Evolutionary conservation across 163 green algal genomes (phyloP), one percentile per base, ranked within the genome.

Genomic region (Scenedesmus sp.): DNA sequence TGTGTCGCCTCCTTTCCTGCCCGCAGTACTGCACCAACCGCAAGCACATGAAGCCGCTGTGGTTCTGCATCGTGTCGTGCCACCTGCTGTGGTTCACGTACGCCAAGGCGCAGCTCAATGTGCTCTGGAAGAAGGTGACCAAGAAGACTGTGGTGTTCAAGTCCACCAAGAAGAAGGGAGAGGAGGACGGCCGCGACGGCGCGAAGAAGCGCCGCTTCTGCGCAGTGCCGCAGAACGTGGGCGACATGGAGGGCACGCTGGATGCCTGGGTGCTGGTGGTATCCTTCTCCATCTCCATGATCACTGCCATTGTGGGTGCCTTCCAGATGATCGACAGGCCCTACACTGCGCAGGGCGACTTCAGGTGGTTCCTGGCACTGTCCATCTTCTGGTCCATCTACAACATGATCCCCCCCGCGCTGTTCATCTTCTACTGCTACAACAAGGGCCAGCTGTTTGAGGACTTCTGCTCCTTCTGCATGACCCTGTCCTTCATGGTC

Each of bases 51-150:
- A 91, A 92, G 83, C 88, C 87, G 35, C 87, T 94, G 87, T 94
- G 93, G 93, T 94, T 93, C 81, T 92, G 86, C 46, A 94, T 92
- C 86, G 91, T 94, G 42, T 92, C 87, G 68, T 94, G 93, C 90
- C 89, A 92, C 81, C 65, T 95, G 76, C 92, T 95, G 84, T 95
- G 92, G 92, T 95, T 94, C 93, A 95, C 93, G 20, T 94, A 92
- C 61, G 84, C 87, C 61, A 95, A 95, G 89, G 93, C 93, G 1
- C 76, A 91, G 83, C 46, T 93, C 90, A 95, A 94, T 89, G 88
- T 93, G 73, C 59, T 95, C 4, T 30, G 91, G 33, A 89, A 91
- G 43, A 91, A 93, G 85, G 87, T 93, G 26, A 90, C 84, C 33
- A 89, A 91, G 81, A 93, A 92, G 65, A 86, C 70, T 40, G 82